A percentile compares a stretch with the other conserved stretches of the same genome.
Conservation (phyloP, 208 protist genomes). For the Tritrichomonas foetus region DNA sequence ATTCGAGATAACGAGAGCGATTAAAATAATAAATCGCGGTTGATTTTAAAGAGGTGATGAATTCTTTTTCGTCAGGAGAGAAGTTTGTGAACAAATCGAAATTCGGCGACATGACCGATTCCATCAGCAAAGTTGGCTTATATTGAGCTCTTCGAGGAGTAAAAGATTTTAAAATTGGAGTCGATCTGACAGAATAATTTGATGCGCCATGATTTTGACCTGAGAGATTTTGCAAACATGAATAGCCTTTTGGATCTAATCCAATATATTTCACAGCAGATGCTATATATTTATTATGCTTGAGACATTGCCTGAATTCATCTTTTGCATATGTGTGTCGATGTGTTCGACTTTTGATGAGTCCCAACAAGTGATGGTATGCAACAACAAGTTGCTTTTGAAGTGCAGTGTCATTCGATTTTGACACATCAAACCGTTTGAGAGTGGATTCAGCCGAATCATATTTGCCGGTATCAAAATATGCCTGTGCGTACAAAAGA, state of each 20-base stretch:
- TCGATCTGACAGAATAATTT: too few relatives aligned
- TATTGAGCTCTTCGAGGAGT: neutral
- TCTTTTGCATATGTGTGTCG: neutral
- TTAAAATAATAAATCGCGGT: neutral
- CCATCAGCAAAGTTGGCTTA: neutral
- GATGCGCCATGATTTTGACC: too few relatives aligned
- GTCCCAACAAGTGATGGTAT: neutral
- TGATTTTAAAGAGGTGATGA: neutral
- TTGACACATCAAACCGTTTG: neutral
- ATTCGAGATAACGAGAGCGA: neutral
- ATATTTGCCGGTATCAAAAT: conserved; percentile 10
- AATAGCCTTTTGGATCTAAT: too few relatives aligned
- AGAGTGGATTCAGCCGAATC: neutral
- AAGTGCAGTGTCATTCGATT: neutral
- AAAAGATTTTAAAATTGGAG: too few relatives aligned
- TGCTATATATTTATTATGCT: too few relatives aligned
- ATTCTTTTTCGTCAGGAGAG: neutral
- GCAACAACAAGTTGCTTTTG: neutral
- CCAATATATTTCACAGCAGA: too few relatives aligned
- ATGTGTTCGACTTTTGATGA: neutral
- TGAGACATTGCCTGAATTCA: neutral
- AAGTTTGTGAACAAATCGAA: neutral
- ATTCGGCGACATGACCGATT: neutral
- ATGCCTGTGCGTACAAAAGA: neutral
- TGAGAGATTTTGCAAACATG: too few relatives aligned